These are phyloP conservation scores for Pythium brassicae DNA, from an alignment of 352 stramenopile species.

Conservation along the genomic window DNA sequence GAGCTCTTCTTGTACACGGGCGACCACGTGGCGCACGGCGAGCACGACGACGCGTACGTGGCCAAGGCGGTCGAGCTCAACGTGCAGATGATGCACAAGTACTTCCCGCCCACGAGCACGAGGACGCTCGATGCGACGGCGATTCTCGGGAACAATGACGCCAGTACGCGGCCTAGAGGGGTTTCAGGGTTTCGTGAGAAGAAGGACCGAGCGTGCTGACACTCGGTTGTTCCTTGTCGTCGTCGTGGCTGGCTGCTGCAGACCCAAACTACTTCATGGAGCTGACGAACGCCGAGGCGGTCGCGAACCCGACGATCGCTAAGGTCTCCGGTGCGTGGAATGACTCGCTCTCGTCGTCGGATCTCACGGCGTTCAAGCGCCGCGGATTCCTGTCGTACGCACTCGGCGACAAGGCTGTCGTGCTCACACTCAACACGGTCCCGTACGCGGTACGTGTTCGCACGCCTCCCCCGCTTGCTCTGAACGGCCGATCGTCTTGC, in stretches of 20 bases:
- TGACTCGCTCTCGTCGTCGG: conserved; percentile 36
- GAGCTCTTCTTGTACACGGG: conserved; percentile 82
- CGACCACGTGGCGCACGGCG: conserved; percentile 65
- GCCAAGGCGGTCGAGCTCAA: conserved; percentile 59
- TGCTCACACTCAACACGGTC: conserved; percentile 80
- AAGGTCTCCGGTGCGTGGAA: conserved; percentile 49
- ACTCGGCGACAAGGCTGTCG: conserved; percentile 53
- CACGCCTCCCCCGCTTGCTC: no score
- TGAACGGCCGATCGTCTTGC: not conserved
- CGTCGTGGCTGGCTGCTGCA: conserved; percentile 10
- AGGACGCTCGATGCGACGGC: conserved; percentile 49
- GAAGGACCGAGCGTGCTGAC: no score
- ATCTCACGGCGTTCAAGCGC: conserved; percentile 52
- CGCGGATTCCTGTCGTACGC: conserved; percentile 62
- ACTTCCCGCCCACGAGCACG: conserved; percentile 30
- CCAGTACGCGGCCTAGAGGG: conserved; percentile 30
- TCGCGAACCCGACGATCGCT: conserved; percentile 53
- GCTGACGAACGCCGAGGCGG: conserved; percentile 48
- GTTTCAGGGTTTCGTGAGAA: not conserved
- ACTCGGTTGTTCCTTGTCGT: no score
- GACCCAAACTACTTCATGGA: conserved; percentile 75
- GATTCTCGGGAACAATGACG: conserved; percentile 79
- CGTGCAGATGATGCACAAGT: conserved; percentile 63
- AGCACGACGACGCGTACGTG: conserved; percentile 60
- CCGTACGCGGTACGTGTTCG: conserved; percentile 59